Base-by-base conservation (phyloP, 176 grass and related monocot species). In the Hordeum marinum region DNA sequence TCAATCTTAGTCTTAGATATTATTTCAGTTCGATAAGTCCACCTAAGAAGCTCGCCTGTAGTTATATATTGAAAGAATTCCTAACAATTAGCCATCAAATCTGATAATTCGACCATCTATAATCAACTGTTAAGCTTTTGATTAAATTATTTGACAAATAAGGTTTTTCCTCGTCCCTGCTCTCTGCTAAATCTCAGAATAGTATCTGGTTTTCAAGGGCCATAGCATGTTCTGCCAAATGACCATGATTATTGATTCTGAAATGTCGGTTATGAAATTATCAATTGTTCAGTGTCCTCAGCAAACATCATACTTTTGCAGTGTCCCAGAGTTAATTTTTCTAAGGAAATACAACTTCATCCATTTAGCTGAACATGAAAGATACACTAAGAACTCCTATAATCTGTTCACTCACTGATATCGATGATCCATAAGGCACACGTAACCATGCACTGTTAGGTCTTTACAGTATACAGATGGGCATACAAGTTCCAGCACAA, bases 391-490 rank as follows among this genome's bases (percentile, higher is more conserved):
- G n/a, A 82, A 83, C 12, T 77, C 10, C 36, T 42, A 25, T 13
- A 36, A 31, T 68, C 65, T 10, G 9, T 34, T 52, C 11, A 63
- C 20, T 68, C 34, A 24, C 58, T 52, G 32, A 46, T 75, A 75
- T 32, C 24, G 21, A 75, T 35, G 20, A 36, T 73, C 24, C 31
- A 59, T 72, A 57, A 11, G 8, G 35, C 42, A 29, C 52, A 58
- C 31, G 10, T 70, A 70, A 70, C 36, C 64, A 73, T 80, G 73
- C 18, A 89, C 46, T 68, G 78, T 29, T 81, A 34, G 3, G 1
- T 75, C 26, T 84, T 84, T 35, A 75, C 25, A 79, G 72, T 32
- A 58, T 70, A 63, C 20, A 54, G 70, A 10, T 36, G 29, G 29
- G 9, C 57, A 72, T 13, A 83, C 75, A 27, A 29, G 76, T 25